Percentiles rank a stretch among this genome's conserved stretches.
Evolutionary conservation across 345 rosid species (phyloP).

Genomic region (Combretum micranthum): DNA sequence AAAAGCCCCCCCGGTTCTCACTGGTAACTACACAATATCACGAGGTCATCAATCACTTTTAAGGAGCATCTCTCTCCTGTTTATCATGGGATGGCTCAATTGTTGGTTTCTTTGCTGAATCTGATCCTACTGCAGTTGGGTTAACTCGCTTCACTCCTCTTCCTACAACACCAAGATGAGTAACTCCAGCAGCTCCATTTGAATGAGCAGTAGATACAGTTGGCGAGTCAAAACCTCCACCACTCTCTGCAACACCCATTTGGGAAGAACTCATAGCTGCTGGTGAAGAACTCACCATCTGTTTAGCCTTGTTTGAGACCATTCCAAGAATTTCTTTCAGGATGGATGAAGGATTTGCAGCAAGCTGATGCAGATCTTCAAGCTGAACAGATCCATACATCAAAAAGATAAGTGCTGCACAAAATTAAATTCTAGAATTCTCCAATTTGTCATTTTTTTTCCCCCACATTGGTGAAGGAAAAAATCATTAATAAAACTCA

Average conservation of each 20-base stretch:
- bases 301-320: slow-evolving; percentile 40
- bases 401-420: background rate
- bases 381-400: slow-evolving; percentile 41
- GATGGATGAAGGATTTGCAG: slow-evolving; percentile 52
- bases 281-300: slow-evolving; percentile 27
- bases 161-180: slow-evolving; percentile 84
- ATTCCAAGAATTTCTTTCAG: slow-evolving; percentile 73
- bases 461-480: background rate
- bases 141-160: slow-evolving; percentile 90
- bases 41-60: slow-evolving; percentile 15
- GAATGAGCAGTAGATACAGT: slow-evolving; percentile 78
- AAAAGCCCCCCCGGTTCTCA: background rate
- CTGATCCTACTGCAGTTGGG: slow-evolving; percentile 39
- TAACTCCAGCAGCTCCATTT: slow-evolving; percentile 52
- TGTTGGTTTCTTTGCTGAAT: slow-evolving; percentile 51
- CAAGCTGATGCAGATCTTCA: slow-evolving; percentile 80
- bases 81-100: slow-evolving; percentile 33
- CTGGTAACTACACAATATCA: slow-evolving; percentile 9
- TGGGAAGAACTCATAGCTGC: slow-evolving; percentile 48
- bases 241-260: slow-evolving; percentile 36
- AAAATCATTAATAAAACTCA: slow-evolving; percentile 8
- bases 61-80: slow-evolving; percentile 36
- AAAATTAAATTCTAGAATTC: slow-evolving; percentile 3
- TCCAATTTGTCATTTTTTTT: background rate
- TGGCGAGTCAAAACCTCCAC: slow-evolving; percentile 51